Evolutionary conservation across 1,284 basidiomycete species (phyloP), one percentile per base, ranked within the genome.

Genomic region (Prillingera fragicola): DNA sequence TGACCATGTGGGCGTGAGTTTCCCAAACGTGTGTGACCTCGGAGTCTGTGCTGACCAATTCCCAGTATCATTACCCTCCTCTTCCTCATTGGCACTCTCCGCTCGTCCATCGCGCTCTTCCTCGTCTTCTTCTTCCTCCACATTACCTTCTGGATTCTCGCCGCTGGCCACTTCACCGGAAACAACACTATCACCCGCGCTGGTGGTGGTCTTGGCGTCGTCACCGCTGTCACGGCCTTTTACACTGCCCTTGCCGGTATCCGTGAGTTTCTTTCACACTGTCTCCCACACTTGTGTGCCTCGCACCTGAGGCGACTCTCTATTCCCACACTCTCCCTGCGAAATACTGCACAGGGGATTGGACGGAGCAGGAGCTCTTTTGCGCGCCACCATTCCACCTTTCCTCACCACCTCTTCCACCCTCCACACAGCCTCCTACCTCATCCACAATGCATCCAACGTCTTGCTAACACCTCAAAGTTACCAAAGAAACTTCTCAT

Each of bases 51-150:
- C 46, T 42, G 19, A 53, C 33, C 3, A 14, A 17, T 12, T 15
- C 24, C 17, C 37, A 52, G 49, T 25, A 35, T 53, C 24, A 15
- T 49, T 3, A 75, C 90, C n/a, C 83, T 92, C 67, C 74, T 78
- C 60, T 79, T 78, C 72, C 77, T 91, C 5, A 74, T 78, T 14
- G 45, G 45, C 36, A 48, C 49, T 19, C 31, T 48, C 33, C 48
- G 52, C 39, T 50, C 48, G 14, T 54, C 52, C 12, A 19, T 54
- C 38, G 17, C 47, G 1, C 48, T 48, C 24, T 47, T 53, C 41
- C 44, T 47, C 17, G 48, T 94, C 22, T 85, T 96, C 72, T 76
- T 79, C 65, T 80, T 80, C 74, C 78, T 95, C 5, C 75, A 80
- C 23, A 52, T 78, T 27, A 76, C 74, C 9, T 78, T 77, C 66